Conservation (phyloP, 352 stramenopile species). For the Globisporangium lucens region DNA sequence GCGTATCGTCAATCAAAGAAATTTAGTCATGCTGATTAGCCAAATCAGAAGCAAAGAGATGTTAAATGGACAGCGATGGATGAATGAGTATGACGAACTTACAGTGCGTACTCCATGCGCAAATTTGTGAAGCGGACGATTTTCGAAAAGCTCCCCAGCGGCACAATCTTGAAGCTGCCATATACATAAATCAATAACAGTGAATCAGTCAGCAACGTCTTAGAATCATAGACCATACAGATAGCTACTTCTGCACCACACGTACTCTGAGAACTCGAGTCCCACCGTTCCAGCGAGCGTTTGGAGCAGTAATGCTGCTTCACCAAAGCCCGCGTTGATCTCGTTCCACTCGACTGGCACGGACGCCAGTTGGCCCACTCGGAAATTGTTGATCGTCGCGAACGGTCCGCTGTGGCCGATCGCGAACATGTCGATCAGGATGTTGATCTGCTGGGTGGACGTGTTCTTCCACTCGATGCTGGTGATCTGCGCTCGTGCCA, state of each 20-base stretch:
- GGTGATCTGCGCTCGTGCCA: constrained; percentile 50
- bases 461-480: constrained; percentile 45
- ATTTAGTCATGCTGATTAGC: neutral
- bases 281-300: constrained; percentile 57
- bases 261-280: constrained; percentile 64
- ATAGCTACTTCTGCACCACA: constrained; percentile 21
- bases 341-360: constrained; percentile 84
- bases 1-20: constrained; percentile 9
- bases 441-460: constrained; percentile 49
- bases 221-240: neutral
- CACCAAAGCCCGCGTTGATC: constrained; percentile 81
- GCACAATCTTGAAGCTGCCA: constrained; percentile 81
- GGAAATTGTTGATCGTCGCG: constrained; percentile 84
- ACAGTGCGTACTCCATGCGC: constrained; percentile 83
- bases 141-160: constrained; percentile 85
- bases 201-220: constrained; percentile 4
- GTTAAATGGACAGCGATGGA: neutral
- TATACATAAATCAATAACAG: neutral
- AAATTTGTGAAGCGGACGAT: constrained; percentile 74
- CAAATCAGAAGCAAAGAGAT: neutral
- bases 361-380: constrained; percentile 57
- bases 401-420: constrained; percentile 74
- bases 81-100: constrained; percentile 13
- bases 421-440: constrained; percentile 72
- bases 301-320: constrained; percentile 66